phyloP scores from a whole-genome alignment of 257 asterid genomes.

The Verbascum thapsus region DNA sequence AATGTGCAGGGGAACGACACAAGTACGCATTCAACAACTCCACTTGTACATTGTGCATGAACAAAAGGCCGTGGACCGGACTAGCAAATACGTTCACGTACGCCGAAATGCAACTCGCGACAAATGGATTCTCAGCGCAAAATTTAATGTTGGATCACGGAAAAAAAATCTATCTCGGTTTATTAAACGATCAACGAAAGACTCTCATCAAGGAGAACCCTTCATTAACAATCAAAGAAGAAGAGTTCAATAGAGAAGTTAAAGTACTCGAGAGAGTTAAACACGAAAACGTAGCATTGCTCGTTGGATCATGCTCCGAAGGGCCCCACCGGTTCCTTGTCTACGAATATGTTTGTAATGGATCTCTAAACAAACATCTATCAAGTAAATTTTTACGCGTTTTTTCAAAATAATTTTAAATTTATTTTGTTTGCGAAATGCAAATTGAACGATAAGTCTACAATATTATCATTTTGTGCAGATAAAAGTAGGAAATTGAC shows the following conservation, averaged over 20 bases:
- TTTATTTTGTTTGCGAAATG: too few species aligned
- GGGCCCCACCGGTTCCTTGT: slow-evolving; percentile 48
- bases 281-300: slow-evolving; percentile 51
- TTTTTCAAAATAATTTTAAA: slow-evolving; percentile 8
- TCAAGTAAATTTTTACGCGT: slow-evolving; percentile 33
- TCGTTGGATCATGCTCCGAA: slow-evolving; percentile 55
- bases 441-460: too few species aligned
- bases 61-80: slow-evolving; percentile 34
- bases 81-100: slow-evolving; percentile 41
- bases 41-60: slow-evolving; percentile 42
- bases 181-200: slow-evolving; percentile 40
- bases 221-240: slow-evolving; percentile 47
- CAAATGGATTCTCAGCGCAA: slow-evolving; percentile 42
- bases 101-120: slow-evolving; percentile 50
- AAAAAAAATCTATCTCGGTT: slow-evolving; percentile 39
- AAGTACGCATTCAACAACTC: slow-evolving; percentile 21
- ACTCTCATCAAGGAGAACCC: slow-evolving; percentile 46
- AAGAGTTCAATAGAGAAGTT: slow-evolving; percentile 40
- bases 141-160: slow-evolving; percentile 36
- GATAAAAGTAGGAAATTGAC: slow-evolving; percentile 44
- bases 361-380: slow-evolving; percentile 47
- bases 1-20: slow-evolving; percentile 33
- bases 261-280: slow-evolving; percentile 38
- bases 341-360: slow-evolving; percentile 54
- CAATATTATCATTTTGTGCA: slow-evolving; percentile 12